Evolutionary conservation across 768 basidiomycete species (phyloP).

Genomic region (Agrocybe praecox): DNA sequence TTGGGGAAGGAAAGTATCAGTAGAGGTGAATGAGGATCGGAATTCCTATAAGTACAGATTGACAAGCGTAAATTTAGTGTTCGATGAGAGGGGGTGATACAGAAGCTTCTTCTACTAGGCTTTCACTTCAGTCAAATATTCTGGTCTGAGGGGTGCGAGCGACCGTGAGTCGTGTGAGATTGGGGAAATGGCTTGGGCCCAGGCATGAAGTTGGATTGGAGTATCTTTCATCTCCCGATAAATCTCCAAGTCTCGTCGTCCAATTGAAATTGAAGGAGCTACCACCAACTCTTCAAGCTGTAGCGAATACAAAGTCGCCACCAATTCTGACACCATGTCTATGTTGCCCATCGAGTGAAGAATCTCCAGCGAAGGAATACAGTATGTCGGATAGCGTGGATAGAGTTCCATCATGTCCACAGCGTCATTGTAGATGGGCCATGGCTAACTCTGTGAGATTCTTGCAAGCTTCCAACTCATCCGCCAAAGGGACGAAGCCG

Average conservation of each 20-base stretch:
- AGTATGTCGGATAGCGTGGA: background rate
- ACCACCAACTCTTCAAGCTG: background rate
- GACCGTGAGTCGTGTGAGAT: background rate
- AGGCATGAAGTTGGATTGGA: too few relatives aligned
- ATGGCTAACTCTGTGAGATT: background rate
- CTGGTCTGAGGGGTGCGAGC: background rate
- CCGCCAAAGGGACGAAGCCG: background rate
- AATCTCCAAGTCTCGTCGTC: background rate
- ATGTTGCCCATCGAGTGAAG: background rate
- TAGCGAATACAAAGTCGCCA: background rate
- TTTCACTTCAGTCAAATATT: background rate
- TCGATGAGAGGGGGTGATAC: background rate
- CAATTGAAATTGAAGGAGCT: background rate
- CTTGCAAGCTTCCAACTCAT: background rate
- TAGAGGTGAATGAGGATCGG: background rate
- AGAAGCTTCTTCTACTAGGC: background rate
- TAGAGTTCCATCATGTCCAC: background rate
- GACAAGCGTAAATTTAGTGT: background rate
- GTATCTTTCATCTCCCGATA: background rate
- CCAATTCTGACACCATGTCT: background rate
- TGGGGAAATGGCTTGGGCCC: background rate
- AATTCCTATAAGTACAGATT: background rate
- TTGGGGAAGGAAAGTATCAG: slow-evolving; percentile 1
- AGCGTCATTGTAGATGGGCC: background rate
- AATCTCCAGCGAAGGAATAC: background rate